phyloP scores from a whole-genome alignment of 2,329 filamentous ascomycete genomes.

The Microdochium nivale region DNA sequence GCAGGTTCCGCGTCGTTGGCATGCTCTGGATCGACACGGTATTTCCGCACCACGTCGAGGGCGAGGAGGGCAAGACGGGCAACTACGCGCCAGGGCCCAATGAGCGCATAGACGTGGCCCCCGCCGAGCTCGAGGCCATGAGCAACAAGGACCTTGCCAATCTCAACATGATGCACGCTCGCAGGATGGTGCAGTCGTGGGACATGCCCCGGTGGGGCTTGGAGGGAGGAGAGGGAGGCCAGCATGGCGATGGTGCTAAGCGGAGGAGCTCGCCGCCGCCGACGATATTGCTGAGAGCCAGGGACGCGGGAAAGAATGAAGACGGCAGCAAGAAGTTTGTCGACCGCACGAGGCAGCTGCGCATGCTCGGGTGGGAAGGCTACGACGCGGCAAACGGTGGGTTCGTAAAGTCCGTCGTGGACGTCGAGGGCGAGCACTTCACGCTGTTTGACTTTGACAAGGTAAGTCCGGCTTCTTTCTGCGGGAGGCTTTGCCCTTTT shows the following conservation, averaged over 20 bases:
- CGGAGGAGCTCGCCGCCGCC: not conserved
- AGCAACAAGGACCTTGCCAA: constrained; percentile 18
- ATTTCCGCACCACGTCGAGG: constrained; percentile 20
- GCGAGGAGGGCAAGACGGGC: constrained; percentile 6
- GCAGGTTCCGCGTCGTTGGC: constrained; percentile 31
- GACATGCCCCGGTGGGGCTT: constrained; percentile 12
- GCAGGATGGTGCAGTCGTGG: constrained; percentile 19
- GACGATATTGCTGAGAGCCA: not conserved
- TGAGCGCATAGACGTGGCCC: constrained; percentile 16
- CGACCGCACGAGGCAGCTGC: constrained; percentile 33
- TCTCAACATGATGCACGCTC: constrained; percentile 22
- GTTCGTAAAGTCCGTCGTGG: constrained; percentile 35
- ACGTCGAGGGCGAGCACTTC: constrained; percentile 44
- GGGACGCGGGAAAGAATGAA: not conserved
- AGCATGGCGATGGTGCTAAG: not conserved
- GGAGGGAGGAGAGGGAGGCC: constrained; percentile 1
- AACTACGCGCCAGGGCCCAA: constrained; percentile 9
- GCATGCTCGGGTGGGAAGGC: constrained; percentile 37
- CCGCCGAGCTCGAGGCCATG: constrained; percentile 18
- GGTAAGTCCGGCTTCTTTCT: too few species aligned
- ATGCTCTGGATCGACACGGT: constrained; percentile 45
- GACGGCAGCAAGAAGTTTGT: constrained; percentile 20
- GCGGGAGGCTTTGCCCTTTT: too few species aligned
- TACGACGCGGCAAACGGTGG: constrained; percentile 26
- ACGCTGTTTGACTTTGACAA: constrained; percentile 17